A percentile compares a stretch with the other conserved stretches of the same genome.
Conservation (phyloP, 805 yeast species). For the Maudiozyma saulgeensis region DNA sequence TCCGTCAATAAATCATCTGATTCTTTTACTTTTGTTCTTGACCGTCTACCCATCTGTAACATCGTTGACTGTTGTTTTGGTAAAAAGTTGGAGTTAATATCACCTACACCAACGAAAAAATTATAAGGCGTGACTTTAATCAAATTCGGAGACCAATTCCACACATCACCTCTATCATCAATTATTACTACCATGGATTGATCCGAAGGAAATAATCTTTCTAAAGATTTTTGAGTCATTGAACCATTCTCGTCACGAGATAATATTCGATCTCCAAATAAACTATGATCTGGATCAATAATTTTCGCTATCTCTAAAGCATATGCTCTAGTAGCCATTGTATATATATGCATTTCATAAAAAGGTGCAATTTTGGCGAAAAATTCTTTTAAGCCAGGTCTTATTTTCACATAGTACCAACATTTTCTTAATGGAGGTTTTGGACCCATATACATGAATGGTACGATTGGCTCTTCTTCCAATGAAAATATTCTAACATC, state of each 20-base stretch:
- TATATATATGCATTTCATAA: conserved; percentile 89
- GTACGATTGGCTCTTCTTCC: conserved; percentile 60
- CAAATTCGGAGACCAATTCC: conserved; percentile 93
- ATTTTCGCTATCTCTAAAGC: conserved; percentile 83
- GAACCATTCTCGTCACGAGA: conserved; percentile 94
- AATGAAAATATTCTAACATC: conserved; percentile 72
- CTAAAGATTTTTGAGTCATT: conserved; percentile 76
- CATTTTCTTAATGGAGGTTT: conserved; percentile 49
- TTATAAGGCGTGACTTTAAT: conserved; percentile 92
- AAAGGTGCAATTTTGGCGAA: conserved; percentile 50
- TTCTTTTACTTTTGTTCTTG: conserved; percentile 23
- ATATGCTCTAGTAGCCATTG: conserved; percentile 95
- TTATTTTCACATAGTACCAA: conserved; percentile 84
- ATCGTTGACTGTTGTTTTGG: conserved; percentile 75
- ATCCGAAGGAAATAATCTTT: conserved; percentile 87
- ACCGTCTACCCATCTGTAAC: conserved; percentile 26
- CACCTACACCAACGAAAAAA: conserved; percentile 95
- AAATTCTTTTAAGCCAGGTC: conserved; percentile 80
- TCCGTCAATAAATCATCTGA: conserved; percentile 27
- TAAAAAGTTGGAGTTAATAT: conserved; percentile 83
- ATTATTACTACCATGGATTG: conserved; percentile 94
- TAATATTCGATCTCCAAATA: conserved; percentile 84
- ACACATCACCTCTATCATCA: conserved; percentile 96
- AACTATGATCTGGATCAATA: conserved; percentile 80
- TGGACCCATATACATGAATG: conserved; percentile 53